A percentile compares a stretch with the other conserved stretches of the same genome.
Evolutionary conservation across 2,329 filamentous ascomycete species (phyloP).

Genomic region (Fusarium pininemorale): DNA sequence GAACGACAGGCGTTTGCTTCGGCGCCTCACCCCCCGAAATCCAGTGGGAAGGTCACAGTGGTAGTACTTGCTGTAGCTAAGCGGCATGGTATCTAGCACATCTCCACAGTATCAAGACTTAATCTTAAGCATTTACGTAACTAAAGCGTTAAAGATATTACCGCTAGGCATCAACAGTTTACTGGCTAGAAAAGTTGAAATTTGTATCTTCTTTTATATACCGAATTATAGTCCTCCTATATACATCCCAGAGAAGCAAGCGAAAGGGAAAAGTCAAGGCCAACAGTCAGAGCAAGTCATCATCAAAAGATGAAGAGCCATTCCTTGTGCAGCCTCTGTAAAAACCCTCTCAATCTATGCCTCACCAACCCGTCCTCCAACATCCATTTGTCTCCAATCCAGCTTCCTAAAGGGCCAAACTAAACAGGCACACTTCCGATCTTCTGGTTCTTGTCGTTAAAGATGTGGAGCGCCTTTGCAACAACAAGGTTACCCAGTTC

Average conservation of each 20-base stretch:
- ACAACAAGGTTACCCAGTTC: neutral
- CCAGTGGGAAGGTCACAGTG: too few relatives aligned
- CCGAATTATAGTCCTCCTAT: neutral
- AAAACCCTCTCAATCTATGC: neutral
- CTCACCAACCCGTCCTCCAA: too few relatives aligned
- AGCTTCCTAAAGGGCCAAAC: neutral
- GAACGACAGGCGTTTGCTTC: too few relatives aligned
- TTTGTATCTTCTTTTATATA: neutral
- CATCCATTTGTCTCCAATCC: neutral
- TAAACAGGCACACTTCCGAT: neutral
- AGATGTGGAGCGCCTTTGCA: neutral
- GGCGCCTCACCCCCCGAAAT: too few relatives aligned
- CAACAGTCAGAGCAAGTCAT: neutral
- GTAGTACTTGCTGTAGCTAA: too few relatives aligned
- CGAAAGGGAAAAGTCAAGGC: neutral
- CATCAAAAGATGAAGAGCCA: accelerated
- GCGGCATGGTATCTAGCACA: too few relatives aligned
- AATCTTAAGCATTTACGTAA: too few relatives aligned
- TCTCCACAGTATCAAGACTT: too few relatives aligned
- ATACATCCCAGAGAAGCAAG: neutral
- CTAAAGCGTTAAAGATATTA: too few relatives aligned
- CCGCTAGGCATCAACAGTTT: too few relatives aligned
- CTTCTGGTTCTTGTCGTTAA: neutral
- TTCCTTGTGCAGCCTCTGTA: neutral
- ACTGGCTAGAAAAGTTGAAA: too few relatives aligned